Evolutionary conservation across 2,329 filamentous ascomycete species (phyloP).

Genomic region (Verruconis gallopava): DNA sequence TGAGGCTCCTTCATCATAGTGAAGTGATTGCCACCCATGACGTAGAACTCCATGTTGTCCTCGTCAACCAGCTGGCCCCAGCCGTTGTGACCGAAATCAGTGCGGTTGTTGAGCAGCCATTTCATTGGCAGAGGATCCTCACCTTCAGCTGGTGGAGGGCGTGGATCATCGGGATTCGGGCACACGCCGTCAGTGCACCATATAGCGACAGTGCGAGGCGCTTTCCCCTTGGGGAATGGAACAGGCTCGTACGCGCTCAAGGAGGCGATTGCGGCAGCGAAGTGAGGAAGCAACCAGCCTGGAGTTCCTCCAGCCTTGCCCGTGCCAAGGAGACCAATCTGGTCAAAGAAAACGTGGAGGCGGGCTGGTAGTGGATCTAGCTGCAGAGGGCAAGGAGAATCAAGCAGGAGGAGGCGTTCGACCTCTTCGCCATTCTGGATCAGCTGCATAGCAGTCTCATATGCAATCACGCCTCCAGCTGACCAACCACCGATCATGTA

Average conservation of each 20-base stretch:
- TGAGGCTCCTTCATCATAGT: constrained; percentile 57
- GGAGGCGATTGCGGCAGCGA: constrained; percentile 53
- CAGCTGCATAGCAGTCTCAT: constrained; percentile 37
- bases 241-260: constrained; percentile 56
- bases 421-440: constrained; percentile 36
- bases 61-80: constrained; percentile 54
- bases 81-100: constrained; percentile 56
- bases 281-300: constrained; percentile 62
- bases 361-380: constrained; percentile 37
- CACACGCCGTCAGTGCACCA: constrained; percentile 67
- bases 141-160: constrained; percentile 48
- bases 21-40: constrained; percentile 64
- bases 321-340: constrained; percentile 58
- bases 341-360: constrained; percentile 60
- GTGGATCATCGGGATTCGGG: constrained; percentile 50
- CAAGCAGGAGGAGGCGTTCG: constrained; percentile 38
- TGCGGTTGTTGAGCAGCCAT: constrained; percentile 61
- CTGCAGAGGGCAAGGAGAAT: constrained; percentile 39
- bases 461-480: constrained; percentile 42
- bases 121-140: constrained; percentile 41
- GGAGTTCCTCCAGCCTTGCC: constrained; percentile 47
- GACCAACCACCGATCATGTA: constrained; percentile 44
- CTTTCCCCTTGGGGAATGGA: constrained; percentile 45
- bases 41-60: constrained; percentile 48
- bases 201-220: constrained; percentile 50